These are phyloP conservation scores for Hypoxylon trugodes DNA, from an alignment of 495 filamentous ascomycete species.

Conservation along the genomic window DNA sequence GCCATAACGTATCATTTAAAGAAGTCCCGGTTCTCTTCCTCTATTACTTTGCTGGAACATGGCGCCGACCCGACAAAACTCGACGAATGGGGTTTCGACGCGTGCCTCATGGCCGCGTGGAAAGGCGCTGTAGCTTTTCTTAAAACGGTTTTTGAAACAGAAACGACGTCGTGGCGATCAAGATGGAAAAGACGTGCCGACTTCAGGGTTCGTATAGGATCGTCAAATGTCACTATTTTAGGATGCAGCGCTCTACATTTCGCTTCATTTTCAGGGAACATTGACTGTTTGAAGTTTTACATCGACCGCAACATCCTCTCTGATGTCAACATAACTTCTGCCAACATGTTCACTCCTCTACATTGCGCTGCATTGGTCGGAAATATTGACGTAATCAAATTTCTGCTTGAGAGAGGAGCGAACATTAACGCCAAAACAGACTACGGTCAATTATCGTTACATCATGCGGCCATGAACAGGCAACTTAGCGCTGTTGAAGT, in stretches of 20 bases:
- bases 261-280: not conserved
- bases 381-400: not conserved
- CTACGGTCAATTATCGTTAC: not conserved
- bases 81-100: not conserved
- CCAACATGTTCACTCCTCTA: not conserved
- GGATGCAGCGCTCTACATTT: not conserved
- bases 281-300: conserved; percentile 7
- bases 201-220: not conserved
- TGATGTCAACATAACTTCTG: not conserved
- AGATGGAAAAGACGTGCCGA: not conserved
- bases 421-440: conserved; percentile 4
- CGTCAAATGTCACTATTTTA: not conserved
- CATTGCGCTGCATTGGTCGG: not conserved
- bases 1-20: not conserved
- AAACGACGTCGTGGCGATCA: not conserved
- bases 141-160: not conserved
- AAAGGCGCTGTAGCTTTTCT: not conserved
- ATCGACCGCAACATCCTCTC: not conserved
- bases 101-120: not conserved
- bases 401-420: not conserved
- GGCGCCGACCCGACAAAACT: not conserved
- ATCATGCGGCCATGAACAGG: not conserved
- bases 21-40: not conserved
- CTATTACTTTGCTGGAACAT: not conserved
- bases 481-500: not conserved